Conservation (phyloP, 495 filamentous ascomycete species). For the Lichenothelia convexa region DNA sequence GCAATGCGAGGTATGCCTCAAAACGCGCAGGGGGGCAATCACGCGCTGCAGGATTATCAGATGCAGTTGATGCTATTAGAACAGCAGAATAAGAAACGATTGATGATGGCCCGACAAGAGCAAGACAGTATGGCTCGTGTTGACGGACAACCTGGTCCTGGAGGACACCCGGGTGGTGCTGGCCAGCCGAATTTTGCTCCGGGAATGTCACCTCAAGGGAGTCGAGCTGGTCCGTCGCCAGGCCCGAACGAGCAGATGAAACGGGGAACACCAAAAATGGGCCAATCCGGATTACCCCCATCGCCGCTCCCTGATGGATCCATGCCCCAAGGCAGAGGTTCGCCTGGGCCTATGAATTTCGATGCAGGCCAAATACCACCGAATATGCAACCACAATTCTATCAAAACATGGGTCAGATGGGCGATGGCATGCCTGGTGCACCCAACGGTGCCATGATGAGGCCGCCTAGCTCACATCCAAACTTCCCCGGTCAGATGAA, state of each 20-base stretch:
- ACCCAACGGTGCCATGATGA: constrained; percentile 50
- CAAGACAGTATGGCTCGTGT: constrained; percentile 53
- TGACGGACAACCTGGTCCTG: too few species aligned
- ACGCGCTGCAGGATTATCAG: constrained; percentile 95
- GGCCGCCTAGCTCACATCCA: constrained; percentile 69
- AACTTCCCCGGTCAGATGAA: constrained; percentile 45
- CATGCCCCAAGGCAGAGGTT: constrained; percentile 57
- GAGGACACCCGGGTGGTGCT: constrained; percentile 37
- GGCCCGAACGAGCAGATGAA: constrained; percentile 82
- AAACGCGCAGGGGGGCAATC: constrained; percentile 48
- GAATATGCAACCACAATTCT: constrained; percentile 20
- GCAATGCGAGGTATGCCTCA: constrained; percentile 30
- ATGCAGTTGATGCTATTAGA: constrained; percentile 98
- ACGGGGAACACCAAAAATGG: constrained; percentile 77
- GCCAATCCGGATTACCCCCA: constrained; percentile 48
- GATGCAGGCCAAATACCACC: constrained; percentile 48
- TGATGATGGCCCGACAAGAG: constrained; percentile 95
- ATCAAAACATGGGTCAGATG: constrained; percentile 28
- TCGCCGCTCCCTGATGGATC: constrained; percentile 67
- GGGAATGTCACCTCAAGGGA: constrained; percentile 67
- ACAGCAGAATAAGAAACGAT: constrained; percentile 92
- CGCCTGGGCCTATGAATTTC: constrained; percentile 67
- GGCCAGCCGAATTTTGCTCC: constrained; percentile 33
- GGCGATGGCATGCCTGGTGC: constrained; percentile 38
- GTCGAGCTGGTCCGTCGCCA: constrained; percentile 67